Evolutionary conservation across 805 yeast genomes (phyloP), one percentile per base, ranked within the genome.

Genomic region (Kodamaea sagamina): DNA sequence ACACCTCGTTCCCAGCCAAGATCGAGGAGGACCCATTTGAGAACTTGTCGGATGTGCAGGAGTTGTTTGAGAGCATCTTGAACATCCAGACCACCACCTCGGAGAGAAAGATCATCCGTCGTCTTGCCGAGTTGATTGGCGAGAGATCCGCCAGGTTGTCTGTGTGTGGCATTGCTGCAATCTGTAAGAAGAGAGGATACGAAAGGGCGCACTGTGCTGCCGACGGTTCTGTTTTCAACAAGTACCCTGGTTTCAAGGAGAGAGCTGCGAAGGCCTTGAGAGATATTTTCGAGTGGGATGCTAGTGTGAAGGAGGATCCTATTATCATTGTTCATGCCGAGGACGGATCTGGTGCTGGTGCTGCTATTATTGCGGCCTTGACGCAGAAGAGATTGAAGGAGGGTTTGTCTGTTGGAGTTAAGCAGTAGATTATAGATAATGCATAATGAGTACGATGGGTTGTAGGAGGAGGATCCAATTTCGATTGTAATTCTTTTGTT

Each of bases 281-380:
- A 67, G 97, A 89, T 62, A 89, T 92, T 56, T 87, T 88, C 60
- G 92, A 74, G 52, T 92, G 97, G 97, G 57, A 54, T 22, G 49
- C 55, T 13, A 22, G 32, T 12, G 54, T 47, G n/a, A 54, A 72
- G 51, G 79, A 81, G 47, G 89, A 89, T 65, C 98, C 98, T 51
- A 82, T 93, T 59, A 69, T 76, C 51, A 81, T 90, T 54, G 87
- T 84, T 31, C 86, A 95, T 46, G 98, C 99, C 52, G 97, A 92
- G 72, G 99, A 93, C 72, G 99, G 99, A 57, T 85, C 93, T 28
- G 98, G 98, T 73, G 97, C 88, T 38, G 99, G 99, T 63, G 99
- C 99, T 44, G 99, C 98, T 41, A 79, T 92, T 57, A 92, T 93
- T 69, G 98, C 99, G 43, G 97, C 98, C 34, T 78, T 92, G 67